These are phyloP conservation scores for Suhomyces vadensis DNA, from an alignment of 805 yeast genomes.

Conservation along the genomic window DNA sequence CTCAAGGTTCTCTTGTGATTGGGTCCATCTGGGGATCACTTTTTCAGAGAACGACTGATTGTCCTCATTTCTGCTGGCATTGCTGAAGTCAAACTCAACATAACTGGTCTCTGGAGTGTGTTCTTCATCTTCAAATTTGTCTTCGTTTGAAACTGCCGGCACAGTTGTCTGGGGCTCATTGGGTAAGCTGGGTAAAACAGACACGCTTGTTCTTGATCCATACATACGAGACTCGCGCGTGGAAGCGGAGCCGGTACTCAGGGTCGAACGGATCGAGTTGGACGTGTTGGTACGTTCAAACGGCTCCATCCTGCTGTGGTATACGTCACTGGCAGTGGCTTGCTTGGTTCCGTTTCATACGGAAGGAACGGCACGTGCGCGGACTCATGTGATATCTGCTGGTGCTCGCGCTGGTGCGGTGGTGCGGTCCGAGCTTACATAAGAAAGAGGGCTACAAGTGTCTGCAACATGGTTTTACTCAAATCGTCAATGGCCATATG, in stretches of 20 bases:
- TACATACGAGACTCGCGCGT: slow-evolving; percentile 3
- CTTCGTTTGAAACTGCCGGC: neutral
- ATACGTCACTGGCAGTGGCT: too few relatives aligned
- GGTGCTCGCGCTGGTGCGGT: too few relatives aligned
- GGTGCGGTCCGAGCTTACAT: neutral
- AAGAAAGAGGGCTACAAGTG: slow-evolving; percentile 44
- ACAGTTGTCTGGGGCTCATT: neutral
- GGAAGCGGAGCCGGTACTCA: slow-evolving; percentile 5
- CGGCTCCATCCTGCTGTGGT: neutral
- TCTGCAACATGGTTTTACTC: slow-evolving; percentile 99
- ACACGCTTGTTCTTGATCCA: slow-evolving; percentile 21
- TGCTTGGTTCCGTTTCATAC: too few relatives aligned
- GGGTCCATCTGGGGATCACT: slow-evolving; percentile 3
- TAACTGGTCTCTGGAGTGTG: slow-evolving; percentile 17
- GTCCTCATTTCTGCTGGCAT: slow-evolving; percentile 4
- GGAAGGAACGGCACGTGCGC: neutral
- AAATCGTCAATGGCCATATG: slow-evolving; percentile 89
- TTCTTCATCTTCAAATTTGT: neutral
- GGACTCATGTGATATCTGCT: too few relatives aligned
- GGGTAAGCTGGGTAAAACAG: slow-evolving; percentile 26
- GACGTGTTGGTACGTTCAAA: slow-evolving; percentile 4
- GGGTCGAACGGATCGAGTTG: neutral
- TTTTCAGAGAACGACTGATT: slow-evolving; percentile 3
- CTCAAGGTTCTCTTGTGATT: slow-evolving; percentile 1
- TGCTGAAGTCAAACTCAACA: slow-evolving; percentile 33